These are phyloP conservation scores for Chaetomium sp. DNA, from an alignment of 2,329 filamentous ascomycete species.

Conservation along the genomic window DNA sequence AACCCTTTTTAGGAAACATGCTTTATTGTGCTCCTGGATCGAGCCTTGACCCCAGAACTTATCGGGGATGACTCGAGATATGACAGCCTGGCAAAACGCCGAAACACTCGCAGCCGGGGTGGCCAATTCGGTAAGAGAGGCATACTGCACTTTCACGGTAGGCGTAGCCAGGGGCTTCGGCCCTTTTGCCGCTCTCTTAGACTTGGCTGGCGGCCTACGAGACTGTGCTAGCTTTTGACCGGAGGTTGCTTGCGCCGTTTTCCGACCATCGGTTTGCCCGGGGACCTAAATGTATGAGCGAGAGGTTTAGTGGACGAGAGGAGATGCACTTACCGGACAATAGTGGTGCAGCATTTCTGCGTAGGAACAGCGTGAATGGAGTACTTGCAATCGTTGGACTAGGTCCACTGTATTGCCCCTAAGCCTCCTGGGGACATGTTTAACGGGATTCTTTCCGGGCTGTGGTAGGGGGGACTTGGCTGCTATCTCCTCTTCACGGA, in stretches of 20 bases:
- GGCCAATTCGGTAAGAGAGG: constrained; percentile 65
- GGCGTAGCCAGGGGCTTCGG: constrained; percentile 30
- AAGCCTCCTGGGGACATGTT: constrained; percentile 65
- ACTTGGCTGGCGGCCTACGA: constrained; percentile 10
- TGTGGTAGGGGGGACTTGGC: constrained; percentile 41
- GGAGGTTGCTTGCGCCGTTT: not conserved
- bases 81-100: constrained; percentile 78
- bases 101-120: constrained; percentile 71
- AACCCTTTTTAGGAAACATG: constrained; percentile 65
- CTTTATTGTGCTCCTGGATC: constrained; percentile 60
- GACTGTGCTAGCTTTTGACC: constrained; percentile 6
- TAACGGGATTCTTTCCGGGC: constrained; percentile 25
- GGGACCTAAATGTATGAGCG: constrained; percentile 13
- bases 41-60: constrained; percentile 70
- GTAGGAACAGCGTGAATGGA: constrained; percentile 78
- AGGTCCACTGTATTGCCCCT: constrained; percentile 63
- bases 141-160: constrained; percentile 44
- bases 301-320: not conserved
- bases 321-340: constrained; percentile 60
- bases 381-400: constrained; percentile 66
- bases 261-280: constrained; percentile 12
- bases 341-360: constrained; percentile 76
- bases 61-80: constrained; percentile 72
- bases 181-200: constrained; percentile 26
- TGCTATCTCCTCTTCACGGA: constrained; percentile 79